Percentiles rank a stretch among this genome's conserved stretches.
These are phyloP conservation scores for Alternaria postmessia DNA, from an alignment of 2,329 filamentous ascomycete species.

Conservation along the genomic window DNA sequence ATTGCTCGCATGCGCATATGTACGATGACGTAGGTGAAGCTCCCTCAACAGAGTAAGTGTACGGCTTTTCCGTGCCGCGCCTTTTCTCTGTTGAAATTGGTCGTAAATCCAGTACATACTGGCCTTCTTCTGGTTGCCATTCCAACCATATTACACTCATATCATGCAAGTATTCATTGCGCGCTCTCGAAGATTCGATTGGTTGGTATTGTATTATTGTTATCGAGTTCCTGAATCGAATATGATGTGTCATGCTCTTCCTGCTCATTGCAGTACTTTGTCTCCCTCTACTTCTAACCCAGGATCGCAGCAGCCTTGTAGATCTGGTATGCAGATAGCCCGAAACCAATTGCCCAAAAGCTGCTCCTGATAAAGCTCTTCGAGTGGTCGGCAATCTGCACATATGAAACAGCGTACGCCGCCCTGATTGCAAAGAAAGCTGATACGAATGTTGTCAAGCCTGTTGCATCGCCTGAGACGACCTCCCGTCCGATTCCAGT, in stretches of 20 bases:
- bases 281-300: constrained; percentile 10
- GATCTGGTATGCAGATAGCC: constrained; percentile 28
- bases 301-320: constrained; percentile 35
- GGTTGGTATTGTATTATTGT: not conserved
- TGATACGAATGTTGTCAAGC: constrained; percentile 28
- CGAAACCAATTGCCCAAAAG: constrained; percentile 22
- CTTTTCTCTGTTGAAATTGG: not conserved
- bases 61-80: not conserved
- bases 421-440: constrained; percentile 31
- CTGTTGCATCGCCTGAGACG: constrained; percentile 26
- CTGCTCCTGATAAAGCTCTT: constrained; percentile 33
- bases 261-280: not conserved
- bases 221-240: not conserved
- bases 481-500: constrained; percentile 20
- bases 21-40: constrained; percentile 6
- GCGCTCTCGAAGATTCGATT: too few relatives aligned
- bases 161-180: not conserved
- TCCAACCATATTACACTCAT: not conserved
- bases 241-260: not conserved
- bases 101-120: not conserved
- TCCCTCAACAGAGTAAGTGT: not conserved
- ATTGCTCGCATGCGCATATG: constrained; percentile 13
- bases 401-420: constrained; percentile 31
- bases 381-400: constrained; percentile 27
- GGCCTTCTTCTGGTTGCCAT: not conserved